These are phyloP conservation scores for Aspergillus alliaceus DNA, from an alignment of 2,329 filamentous ascomycete genomes.

Conservation along the genomic window DNA sequence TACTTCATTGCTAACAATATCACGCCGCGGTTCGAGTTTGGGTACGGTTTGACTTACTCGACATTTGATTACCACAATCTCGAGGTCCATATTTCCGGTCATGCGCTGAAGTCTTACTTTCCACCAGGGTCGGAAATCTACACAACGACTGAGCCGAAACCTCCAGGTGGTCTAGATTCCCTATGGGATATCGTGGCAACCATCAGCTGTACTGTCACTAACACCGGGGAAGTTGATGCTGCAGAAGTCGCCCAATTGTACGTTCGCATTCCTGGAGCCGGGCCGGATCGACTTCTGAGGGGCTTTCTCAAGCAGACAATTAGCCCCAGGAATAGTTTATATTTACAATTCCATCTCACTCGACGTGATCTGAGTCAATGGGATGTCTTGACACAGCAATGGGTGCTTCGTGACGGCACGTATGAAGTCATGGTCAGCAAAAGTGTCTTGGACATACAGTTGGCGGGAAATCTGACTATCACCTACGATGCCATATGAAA, in stretches of 20 bases:
- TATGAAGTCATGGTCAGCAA: neutral
- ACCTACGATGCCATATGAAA: too few species aligned
- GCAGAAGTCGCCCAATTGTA: slow-evolving; percentile 57
- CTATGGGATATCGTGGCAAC: too few species aligned
- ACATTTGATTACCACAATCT: slow-evolving; percentile 22
- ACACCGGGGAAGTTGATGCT: slow-evolving; percentile 50
- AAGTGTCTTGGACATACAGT: neutral
- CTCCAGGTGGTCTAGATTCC: slow-evolving; percentile 53
- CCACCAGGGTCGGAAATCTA: too few species aligned
- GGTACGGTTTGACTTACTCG: slow-evolving; percentile 35
- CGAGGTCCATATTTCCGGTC: too few species aligned
- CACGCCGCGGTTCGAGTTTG: slow-evolving; percentile 39
- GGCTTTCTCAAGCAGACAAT: slow-evolving; percentile 54
- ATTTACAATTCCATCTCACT: slow-evolving; percentile 46
- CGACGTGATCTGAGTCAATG: slow-evolving; percentile 32
- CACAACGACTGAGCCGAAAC: too few species aligned
- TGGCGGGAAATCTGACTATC: neutral
- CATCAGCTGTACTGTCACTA: slow-evolving; percentile 52
- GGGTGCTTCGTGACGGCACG: neutral
- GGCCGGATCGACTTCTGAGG: slow-evolving; percentile 42
- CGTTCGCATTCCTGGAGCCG: slow-evolving; percentile 40
- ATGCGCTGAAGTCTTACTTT: slow-evolving; percentile 17
- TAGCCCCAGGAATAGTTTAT: slow-evolving; percentile 38
- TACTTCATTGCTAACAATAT: slow-evolving; percentile 51
- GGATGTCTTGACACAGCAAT: too few species aligned